Evolutionary conservation across 1,139 yeast genomes (phyloP), one percentile per base, ranked within the genome.

Genomic region (Candida labiduridarum): DNA sequence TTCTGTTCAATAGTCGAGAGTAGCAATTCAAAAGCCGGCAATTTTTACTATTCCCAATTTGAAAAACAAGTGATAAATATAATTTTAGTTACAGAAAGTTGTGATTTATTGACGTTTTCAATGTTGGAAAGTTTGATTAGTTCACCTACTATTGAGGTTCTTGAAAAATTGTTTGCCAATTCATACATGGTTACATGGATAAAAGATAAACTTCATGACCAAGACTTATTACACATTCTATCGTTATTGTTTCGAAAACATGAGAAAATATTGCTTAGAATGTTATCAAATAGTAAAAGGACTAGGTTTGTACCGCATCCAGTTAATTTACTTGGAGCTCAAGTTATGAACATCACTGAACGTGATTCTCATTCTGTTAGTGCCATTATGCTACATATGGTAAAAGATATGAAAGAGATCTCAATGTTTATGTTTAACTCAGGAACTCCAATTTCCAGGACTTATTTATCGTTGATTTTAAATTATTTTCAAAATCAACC

Each of bases 401-500:
- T 53, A 3, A 44, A 45, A 12, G 33, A 41, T 11, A 41, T 47
- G 9, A 36, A 48, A 31, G 27, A 39, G 4, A 47, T 52, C 2
- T 10, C 35, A 3, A 31, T 44, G 42, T 49, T 41, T 29, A 22
- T 35, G 15, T 46, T 52, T 30, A 46, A 47, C 25, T 34, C 49
- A 10, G 8, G 25, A 2, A n/a, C 39, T 16, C 36, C 38, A 2
- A 16, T 53, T 4, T 44, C 51, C 14, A 18, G 41, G 36, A 31
- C 29, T 9, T 54, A 47, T 41, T 43, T 53, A 11, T 41, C 36
- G 10, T 38, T 41, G 9, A 30, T 53, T n/a, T 25, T 44, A 7
- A 48, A 49, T 14, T 55, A 46, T 46, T 55, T 55, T 22, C 42
- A 46, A 36, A 54, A 54, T 33, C 18, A 30, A 9, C 51, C 53